phyloP scores from a whole-genome alignment of 2,329 filamentous ascomycete species.

The Acrodontium crateriforme region DNA sequence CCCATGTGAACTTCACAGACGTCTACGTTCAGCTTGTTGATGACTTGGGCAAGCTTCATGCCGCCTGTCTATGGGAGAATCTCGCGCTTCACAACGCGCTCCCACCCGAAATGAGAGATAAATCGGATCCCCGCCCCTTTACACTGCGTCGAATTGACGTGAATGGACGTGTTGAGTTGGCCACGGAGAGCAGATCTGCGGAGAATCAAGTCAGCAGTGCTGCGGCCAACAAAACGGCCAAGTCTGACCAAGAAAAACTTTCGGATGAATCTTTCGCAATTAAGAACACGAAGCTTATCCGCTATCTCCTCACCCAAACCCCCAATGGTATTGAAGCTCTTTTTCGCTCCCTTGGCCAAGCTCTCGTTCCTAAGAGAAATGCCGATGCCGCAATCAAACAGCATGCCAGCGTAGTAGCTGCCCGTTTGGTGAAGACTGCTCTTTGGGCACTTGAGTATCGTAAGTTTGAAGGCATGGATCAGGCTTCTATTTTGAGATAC shows the following conservation, averaged over 20 bases:
- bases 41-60: slow-evolving; percentile 62
- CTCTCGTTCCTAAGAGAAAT: slow-evolving; percentile 56
- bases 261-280: slow-evolving; percentile 27
- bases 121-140: slow-evolving; percentile 27
- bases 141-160: slow-evolving; percentile 15
- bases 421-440: slow-evolving; percentile 53
- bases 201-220: slow-evolving; percentile 1
- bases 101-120: slow-evolving; percentile 50
- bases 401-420: slow-evolving; percentile 46
- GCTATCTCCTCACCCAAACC: slow-evolving; percentile 63
- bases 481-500: slow-evolving; percentile 13
- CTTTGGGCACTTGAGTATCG: slow-evolving; percentile 15
- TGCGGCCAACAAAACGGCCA: slow-evolving; percentile 1
- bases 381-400: slow-evolving; percentile 51
- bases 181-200: slow-evolving; percentile 4
- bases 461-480: slow-evolving; percentile 10
- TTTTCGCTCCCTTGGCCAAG: slow-evolving; percentile 73
- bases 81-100: slow-evolving; percentile 60
- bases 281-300: slow-evolving; percentile 66
- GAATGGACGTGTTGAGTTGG: slow-evolving; percentile 16
- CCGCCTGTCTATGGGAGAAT: slow-evolving; percentile 73
- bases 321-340: slow-evolving; percentile 71
- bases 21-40: slow-evolving; percentile 63
- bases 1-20: slow-evolving; percentile 69
- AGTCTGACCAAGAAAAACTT: slow-evolving; percentile 2